Conservation (phyloP, 805 yeast species). For the Cyberlindnera misumaiensis region DNA sequence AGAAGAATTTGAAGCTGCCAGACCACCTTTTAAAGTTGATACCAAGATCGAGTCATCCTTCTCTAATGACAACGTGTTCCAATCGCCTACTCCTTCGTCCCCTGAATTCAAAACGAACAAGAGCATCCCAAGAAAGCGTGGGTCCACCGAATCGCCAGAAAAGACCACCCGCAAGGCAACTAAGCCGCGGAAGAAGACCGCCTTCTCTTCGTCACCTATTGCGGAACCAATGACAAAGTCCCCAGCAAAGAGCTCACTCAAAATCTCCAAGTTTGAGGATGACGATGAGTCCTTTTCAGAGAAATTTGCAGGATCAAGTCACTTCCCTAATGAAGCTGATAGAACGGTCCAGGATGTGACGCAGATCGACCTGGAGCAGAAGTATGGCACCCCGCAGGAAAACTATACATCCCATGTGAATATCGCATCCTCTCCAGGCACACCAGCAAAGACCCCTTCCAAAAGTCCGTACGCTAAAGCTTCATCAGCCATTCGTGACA, state of each 20-base stretch:
- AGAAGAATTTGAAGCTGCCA: conserved; percentile 3
- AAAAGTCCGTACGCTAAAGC: conserved; percentile 2
- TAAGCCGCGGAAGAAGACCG: conserved; percentile 18
- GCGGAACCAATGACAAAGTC: conserved; percentile 11
- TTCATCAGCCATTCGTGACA: conserved; percentile 1
- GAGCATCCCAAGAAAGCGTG: conserved; percentile 22
- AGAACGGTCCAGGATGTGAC: too few species aligned
- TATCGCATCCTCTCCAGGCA: conserved; percentile 7
- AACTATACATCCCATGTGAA: conserved; percentile 6
- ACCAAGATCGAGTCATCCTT: conserved; percentile 21
- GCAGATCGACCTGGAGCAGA: too few species aligned
- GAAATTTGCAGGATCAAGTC: neutral
- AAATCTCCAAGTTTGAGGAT: conserved; percentile 21
- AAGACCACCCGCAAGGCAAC: conserved; percentile 10
- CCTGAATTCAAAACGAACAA: conserved; percentile 14
- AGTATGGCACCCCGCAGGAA: too few species aligned
- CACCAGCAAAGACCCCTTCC: conserved; percentile 6
- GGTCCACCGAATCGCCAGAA: conserved; percentile 7
- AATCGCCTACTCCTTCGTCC: conserved; percentile 21
- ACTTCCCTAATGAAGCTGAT: too few species aligned
- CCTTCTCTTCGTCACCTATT: conserved; percentile 25
- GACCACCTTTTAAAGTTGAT: conserved; percentile 10
- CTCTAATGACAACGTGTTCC: conserved; percentile 31
- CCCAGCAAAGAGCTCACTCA: conserved; percentile 18
- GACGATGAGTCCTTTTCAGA: conserved; percentile 1